Percentiles rank a stretch among this genome's conserved stretches.
These are phyloP conservation scores for Debaryomycetaceae sp. DNA, from an alignment of 1,139 yeast species.

Conservation along the genomic window DNA sequence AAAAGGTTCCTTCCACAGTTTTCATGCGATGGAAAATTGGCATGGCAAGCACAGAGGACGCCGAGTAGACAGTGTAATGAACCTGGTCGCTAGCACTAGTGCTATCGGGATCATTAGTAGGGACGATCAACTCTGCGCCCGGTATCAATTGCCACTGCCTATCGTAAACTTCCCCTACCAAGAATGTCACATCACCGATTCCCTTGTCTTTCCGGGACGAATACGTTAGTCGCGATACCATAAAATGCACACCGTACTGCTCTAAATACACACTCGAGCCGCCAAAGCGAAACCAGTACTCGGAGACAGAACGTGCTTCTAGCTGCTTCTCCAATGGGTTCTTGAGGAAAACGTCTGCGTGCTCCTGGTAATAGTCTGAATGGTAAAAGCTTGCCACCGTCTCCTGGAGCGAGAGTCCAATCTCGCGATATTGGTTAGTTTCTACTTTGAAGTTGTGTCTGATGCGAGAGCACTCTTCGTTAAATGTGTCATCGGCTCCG, in stretches of 20 bases:
- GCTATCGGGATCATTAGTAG: constrained; percentile 5
- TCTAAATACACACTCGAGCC: constrained; percentile 7
- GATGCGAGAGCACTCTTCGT: no score
- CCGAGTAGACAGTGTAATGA: constrained; percentile 3
- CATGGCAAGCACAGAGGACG: constrained; percentile 18
- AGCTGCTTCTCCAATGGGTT: constrained; percentile 7
- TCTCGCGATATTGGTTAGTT: no score
- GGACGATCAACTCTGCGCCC: constrained; percentile 19
- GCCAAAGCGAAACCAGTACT: constrained; percentile 9
- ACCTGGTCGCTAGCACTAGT: constrained; percentile 1
- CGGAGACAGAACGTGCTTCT: constrained; percentile 7
- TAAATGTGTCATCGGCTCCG: no score
- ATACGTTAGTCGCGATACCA: constrained; percentile 7
- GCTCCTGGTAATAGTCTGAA: constrained; percentile 10
- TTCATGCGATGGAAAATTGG: constrained; percentile 16
- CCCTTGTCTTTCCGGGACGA: constrained; percentile 1
- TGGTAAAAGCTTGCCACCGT: constrained; percentile 1
- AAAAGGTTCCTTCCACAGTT: constrained; percentile 5
- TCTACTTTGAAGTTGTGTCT: neutral
- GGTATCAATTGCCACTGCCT: constrained; percentile 31
- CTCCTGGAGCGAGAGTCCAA: neutral
- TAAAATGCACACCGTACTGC: constrained; percentile 6
- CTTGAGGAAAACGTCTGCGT: constrained; percentile 9
- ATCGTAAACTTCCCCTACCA: constrained; percentile 34
- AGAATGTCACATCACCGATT: neutral